phyloP scores from a whole-genome alignment of 345 rosid genomes.

The Acer negundo region DNA sequence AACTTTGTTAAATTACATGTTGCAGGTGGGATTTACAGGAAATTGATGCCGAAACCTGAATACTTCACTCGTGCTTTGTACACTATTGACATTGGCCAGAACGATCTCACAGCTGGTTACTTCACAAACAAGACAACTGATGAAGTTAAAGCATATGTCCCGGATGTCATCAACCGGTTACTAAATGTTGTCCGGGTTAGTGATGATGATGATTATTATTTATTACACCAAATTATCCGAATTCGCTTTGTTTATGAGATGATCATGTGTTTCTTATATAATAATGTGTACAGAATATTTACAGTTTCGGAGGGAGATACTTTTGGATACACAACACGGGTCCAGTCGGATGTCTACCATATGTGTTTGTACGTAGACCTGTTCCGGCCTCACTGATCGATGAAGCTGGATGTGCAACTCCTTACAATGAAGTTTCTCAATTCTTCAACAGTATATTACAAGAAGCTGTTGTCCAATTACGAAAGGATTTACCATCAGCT shows the following conservation, averaged over 20 bases:
- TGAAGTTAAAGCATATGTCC: slow-evolving; percentile 47
- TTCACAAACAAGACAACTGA: slow-evolving; percentile 48
- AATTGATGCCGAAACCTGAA: slow-evolving; percentile 45
- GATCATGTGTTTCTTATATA: neutral
- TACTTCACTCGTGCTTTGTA: slow-evolving; percentile 52
- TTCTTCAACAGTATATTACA: slow-evolving; percentile 51
- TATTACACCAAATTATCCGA: neutral
- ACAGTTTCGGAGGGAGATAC: slow-evolving; percentile 48
- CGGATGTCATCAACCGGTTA: slow-evolving; percentile 49
- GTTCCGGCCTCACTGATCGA: slow-evolving; percentile 48
- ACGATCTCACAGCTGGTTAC: slow-evolving; percentile 65
- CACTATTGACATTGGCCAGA: slow-evolving; percentile 78
- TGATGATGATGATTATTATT: neutral
- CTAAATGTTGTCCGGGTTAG: slow-evolving; percentile 40
- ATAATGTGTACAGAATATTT: slow-evolving; percentile 33
- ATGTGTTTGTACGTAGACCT: slow-evolving; percentile 54
- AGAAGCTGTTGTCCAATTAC: slow-evolving; percentile 42
- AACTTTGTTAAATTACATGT: slow-evolving; percentile 30
- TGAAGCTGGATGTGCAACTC: slow-evolving; percentile 53
- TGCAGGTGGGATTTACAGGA: slow-evolving; percentile 49
- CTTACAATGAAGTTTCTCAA: slow-evolving; percentile 63
- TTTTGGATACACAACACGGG: slow-evolving; percentile 79
- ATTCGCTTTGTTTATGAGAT: neutral
- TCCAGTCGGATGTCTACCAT: slow-evolving; percentile 70
- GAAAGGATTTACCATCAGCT: slow-evolving; percentile 45